These are phyloP conservation scores for Corynascus novoguineensis DNA, from an alignment of 495 filamentous ascomycete genomes.

Conservation along the genomic window DNA sequence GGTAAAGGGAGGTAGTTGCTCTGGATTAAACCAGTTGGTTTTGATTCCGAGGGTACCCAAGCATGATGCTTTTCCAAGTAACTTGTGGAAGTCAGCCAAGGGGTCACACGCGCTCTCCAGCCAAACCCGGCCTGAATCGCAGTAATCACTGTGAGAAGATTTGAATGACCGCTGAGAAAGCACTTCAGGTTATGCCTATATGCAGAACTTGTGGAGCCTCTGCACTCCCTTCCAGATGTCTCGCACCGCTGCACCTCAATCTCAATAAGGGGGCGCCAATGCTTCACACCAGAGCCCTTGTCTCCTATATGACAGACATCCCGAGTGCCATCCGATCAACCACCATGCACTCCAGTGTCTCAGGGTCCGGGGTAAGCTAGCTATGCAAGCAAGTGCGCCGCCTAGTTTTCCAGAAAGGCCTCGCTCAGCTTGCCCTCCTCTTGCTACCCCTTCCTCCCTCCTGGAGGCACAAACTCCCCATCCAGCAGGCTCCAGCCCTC, in stretches of 20 bases:
- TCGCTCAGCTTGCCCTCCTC: conserved; percentile 14
- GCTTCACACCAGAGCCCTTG: neutral
- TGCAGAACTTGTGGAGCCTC: neutral
- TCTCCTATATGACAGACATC: neutral
- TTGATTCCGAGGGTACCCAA: no score
- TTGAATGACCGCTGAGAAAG: conserved; percentile 3
- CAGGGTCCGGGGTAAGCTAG: no score
- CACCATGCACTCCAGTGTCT: no score
- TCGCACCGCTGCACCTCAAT: neutral
- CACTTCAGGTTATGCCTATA: conserved; percentile 12
- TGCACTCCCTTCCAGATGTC: neutral
- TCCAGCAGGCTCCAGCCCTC: conserved; percentile 57
- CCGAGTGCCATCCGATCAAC: neutral
- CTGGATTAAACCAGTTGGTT: no score
- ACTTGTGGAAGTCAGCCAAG: neutral
- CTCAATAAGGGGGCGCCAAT: neutral
- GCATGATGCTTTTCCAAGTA: neutral
- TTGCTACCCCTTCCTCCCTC: neutral
- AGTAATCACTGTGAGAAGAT: no score
- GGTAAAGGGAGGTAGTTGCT: no score
- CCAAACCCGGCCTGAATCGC: no score
- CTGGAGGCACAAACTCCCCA: conserved; percentile 46
- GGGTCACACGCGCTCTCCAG: neutral
- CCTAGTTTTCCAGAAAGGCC: conserved; percentile 9
- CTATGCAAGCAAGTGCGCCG: no score